Evolutionary conservation across 23 red algal species (phyloP), one percentile per base, ranked within the genome.

Genomic region (Gracilaria caudata): DNA sequence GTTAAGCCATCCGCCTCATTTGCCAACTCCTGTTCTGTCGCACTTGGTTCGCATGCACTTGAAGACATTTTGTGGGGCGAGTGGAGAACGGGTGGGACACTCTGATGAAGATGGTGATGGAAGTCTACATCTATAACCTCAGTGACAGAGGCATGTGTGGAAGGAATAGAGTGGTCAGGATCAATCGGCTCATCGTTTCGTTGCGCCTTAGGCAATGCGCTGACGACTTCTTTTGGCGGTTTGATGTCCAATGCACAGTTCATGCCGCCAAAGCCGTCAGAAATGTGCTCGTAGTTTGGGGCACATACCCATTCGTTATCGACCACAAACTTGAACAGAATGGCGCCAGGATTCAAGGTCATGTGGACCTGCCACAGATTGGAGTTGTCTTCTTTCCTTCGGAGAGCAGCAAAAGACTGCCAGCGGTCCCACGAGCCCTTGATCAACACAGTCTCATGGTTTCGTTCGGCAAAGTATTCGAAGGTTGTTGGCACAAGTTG

Each of bases 301-400:
- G 61, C 61, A 51, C 4, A 51, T 10, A 32, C 32, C 82, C 82
- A 86, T 4, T 86, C 28, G 60, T 73, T 64, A 30, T 86, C 82
- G n/a, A 86, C 82, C 21, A 86, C 41, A 86, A 86, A 86, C 65
- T 86, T 86, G 65, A 86, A 86, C 41, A 55, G 65, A 73, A 86
- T 40, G 7, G 43, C 58, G 19, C 60, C 82, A 46, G 49, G 60
- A 23, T 20, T 44, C 41, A 86, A 19, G 12, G 23, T 53, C 4
- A 55, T 51, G 10, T 30, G 30, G 4, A 68, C 45, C 28, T 68
- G 61, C 82, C 82, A 86, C 43, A 53, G 25, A 47, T 26, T 47
- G 37, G 70, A 24, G 37, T 75, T 30, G 24, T 47, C 21, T 28
- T 75, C 21, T n/a, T 39, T 47, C 47, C 40, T 25, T 8, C 47